A percentile compares a stretch with the other conserved stretches of the same genome.
phyloP scores from a whole-genome alignment of 768 basidiomycete species.

The Pulveroboletus sp. region DNA sequence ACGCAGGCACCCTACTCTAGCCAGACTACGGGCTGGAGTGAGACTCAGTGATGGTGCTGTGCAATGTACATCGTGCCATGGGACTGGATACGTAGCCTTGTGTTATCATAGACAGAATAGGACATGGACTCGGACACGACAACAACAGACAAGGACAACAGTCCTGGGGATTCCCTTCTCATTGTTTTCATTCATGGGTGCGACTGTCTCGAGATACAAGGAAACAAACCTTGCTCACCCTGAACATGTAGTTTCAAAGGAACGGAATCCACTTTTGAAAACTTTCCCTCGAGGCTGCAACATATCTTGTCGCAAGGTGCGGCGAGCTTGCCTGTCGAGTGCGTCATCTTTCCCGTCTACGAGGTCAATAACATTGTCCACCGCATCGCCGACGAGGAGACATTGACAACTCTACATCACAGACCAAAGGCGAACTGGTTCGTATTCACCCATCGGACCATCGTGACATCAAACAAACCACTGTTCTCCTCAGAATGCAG shows the following conservation, averaged over 20 bases:
- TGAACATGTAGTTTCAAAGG: constrained; percentile 46
- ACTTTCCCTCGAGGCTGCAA: constrained; percentile 76
- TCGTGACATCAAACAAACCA: background rate
- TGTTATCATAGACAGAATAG: constrained; percentile 11
- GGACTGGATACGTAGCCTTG: background rate
- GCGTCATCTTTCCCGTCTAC: constrained; percentile 84
- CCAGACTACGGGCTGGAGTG: constrained; percentile 31
- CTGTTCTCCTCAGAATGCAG: constrained; percentile 55
- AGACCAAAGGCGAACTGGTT: constrained; percentile 92
- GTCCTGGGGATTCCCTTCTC: constrained; percentile 47
- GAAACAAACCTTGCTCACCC: constrained; percentile 3
- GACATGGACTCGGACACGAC: constrained; percentile 2
- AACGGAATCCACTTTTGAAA: constrained; percentile 66
- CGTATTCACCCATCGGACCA: constrained; percentile 24
- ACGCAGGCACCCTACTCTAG: constrained; percentile 57
- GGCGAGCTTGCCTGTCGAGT: constrained; percentile 57
- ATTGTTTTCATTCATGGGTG: constrained; percentile 82
- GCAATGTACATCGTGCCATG: background rate
- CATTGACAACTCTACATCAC: constrained; percentile 13
- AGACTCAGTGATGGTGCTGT: constrained; percentile 23
- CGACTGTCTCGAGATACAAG: constrained; percentile 12
- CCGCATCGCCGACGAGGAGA: background rate
- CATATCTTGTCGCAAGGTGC: constrained; percentile 73
- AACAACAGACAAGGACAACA: constrained; percentile 2
- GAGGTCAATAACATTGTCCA: constrained; percentile 59